These are phyloP conservation scores for Neodidymelliopsis sp. DNA, from an alignment of 2,329 filamentous ascomycete genomes.

Conservation along the genomic window DNA sequence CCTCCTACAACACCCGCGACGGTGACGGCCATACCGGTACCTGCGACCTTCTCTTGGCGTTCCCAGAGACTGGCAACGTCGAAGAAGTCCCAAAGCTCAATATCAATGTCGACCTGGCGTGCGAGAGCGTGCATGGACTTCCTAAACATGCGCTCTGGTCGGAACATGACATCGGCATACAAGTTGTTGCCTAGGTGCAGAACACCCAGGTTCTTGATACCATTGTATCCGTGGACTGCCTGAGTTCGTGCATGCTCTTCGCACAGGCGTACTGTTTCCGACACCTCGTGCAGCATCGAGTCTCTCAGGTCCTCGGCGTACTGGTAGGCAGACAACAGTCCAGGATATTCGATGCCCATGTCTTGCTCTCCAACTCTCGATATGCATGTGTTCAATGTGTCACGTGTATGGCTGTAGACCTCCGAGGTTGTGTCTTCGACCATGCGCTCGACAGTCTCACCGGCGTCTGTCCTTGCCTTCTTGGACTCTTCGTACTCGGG, in stretches of 20 bases:
- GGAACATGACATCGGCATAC: constrained; percentile 79
- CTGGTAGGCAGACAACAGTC: constrained; percentile 82
- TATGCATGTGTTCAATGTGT: constrained; percentile 78
- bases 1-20: constrained; percentile 85
- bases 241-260: constrained; percentile 84
- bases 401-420: constrained; percentile 83
- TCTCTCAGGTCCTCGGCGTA: constrained; percentile 93
- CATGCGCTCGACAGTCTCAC: constrained; percentile 79
- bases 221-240: constrained; percentile 81
- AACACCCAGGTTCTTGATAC: constrained; percentile 87
- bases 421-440: constrained; percentile 87
- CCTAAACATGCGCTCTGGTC: constrained; percentile 92
- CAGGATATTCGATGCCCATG: constrained; percentile 85
- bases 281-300: constrained; percentile 89
- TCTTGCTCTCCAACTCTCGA: constrained; percentile 76
- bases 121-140: constrained; percentile 81
- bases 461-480: constrained; percentile 79
- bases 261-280: constrained; percentile 77
- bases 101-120: constrained; percentile 83
- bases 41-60: constrained; percentile 91
- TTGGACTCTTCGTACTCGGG: constrained; percentile 85
- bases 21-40: constrained; percentile 93
- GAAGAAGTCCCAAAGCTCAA: constrained; percentile 93
- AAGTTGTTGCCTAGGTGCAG: constrained; percentile 89
- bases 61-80: constrained; percentile 84